Base-by-base conservation (phyloP, 169 alveolate species). In the Cryptosporidium andersoni region DNA sequence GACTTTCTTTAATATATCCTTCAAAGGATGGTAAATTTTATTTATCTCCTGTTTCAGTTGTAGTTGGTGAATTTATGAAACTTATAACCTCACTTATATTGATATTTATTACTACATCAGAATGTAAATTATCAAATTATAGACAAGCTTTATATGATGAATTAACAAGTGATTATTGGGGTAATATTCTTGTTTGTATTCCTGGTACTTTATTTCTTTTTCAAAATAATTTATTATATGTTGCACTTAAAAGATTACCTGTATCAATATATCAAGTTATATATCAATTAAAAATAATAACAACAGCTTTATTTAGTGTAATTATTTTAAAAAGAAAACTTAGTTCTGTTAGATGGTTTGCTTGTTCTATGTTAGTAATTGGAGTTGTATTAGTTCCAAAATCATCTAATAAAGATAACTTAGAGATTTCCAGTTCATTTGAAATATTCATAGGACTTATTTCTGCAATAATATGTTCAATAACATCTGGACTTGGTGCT, bases 401-500 rank as follows among this genome's bases (percentile, higher is more conserved):
- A 45, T 58, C 82, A 16, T 51, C 68, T 7, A 62, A 25, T n/a
- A 25, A 5, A 25, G 60, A 49, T 16, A 58, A 34, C 11, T 47
- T 40, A 45, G 39, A 64, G 14, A 58, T 25, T 34, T 25, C 47
- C 7, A 39, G 37, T 39, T 74, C 48, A 16, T 56, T 58, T 25
- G 62, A 58, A 40, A 43, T 74, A 6, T 45, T 43, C 51, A 45
- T 74, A 40, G 85, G 85, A 5, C 60, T 74, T 58, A 25, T 74
- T 7, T 66, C 85, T 11, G 55, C 85, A 6, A 51, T 74, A 3
- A 58, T 51, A 4, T 74, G 85, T 55, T 74, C 85, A 55, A 58
- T 74, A 6, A 74, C 85, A 39, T 74, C 85, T 4, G 85, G 85
- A 34, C 68, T 74, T 14, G 85, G 85, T 34, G 42, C 85, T 9